Conservation (phyloP, 148 eudicot genomes). For the Arctostaphylos glauca region DNA sequence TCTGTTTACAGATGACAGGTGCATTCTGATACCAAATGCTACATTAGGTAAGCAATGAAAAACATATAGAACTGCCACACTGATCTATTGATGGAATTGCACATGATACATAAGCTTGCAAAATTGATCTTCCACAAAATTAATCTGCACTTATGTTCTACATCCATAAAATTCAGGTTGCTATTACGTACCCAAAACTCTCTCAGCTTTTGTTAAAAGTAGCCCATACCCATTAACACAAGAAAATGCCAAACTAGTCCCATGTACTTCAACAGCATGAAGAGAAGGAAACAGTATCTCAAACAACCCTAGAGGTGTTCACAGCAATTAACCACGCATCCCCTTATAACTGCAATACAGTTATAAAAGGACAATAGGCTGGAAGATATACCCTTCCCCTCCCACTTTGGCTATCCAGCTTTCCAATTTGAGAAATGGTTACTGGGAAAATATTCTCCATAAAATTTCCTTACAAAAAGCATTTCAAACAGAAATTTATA, state of each 20-base stretch:
- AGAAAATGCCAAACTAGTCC: neutral
- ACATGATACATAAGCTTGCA: neutral
- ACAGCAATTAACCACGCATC: neutral
- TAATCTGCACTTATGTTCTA: neutral
- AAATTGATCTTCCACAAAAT: neutral
- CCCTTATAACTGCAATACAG: neutral
- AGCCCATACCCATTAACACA: neutral
- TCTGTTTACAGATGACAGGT: neutral
- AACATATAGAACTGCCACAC: neutral
- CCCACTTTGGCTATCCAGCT: neutral
- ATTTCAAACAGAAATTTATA: too few species aligned
- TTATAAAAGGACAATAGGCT: neutral
- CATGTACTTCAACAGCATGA: neutral
- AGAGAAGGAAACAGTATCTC: neutral
- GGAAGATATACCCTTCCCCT: neutral
- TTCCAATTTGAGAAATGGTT: too few species aligned
- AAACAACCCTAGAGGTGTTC: neutral
- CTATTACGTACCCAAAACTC: neutral
- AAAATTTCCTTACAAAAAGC: too few species aligned
- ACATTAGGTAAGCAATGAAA: neutral
- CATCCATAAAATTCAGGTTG: neutral
- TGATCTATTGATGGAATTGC: neutral
- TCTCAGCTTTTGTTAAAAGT: neutral
- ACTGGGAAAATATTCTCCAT: too few species aligned
- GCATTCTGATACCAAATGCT: neutral